Base-by-base conservation (phyloP, 2,329 filamentous ascomycete genomes). In the Aspergillus ustus region DNA sequence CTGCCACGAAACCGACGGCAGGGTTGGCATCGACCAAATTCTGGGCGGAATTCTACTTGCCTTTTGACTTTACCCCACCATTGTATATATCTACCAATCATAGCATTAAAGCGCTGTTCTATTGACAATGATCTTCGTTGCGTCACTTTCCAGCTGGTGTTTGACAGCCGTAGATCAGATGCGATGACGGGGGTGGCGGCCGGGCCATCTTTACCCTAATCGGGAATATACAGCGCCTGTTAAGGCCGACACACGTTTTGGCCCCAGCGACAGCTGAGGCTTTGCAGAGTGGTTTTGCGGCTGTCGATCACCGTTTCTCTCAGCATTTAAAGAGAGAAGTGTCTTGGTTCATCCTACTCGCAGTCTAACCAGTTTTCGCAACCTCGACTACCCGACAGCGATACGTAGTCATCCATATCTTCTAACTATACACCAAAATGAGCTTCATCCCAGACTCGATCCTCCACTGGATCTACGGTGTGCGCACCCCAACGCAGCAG, bases 381-480 rank as follows among this genome's bases (percentile, higher is more conserved):
- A 22, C 46, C 22, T 50, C 17, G n/a, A n/a, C n/a, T n/a, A n/a
- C n/a, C n/a, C n/a, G n/a, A n/a, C n/a, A n/a, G n/a, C n/a, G n/a
- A n/a, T n/a, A n/a, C n/a, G n/a, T n/a, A n/a, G n/a, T n/a, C n/a
- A n/a, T n/a, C n/a, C n/a, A n/a, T n/a, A n/a, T n/a, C n/a, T n/a
- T n/a, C n/a, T n/a, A 22, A 7, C 7, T 3, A 55, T n/a, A 29
- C 8, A 20, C 7, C 52, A 54, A 44, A 51, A 63, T 63, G 57
- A 52, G 46, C 13, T 5, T 28, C 6, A 11, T 54, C 8, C 48
- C 25, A 9, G 37, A 53, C 31, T 25, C 25, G 13, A 6, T 65
- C 53, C 53, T 56, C 5, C 53, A 56, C 19, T 13, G 25, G 9
- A 22, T 57, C 17, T 62, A 65, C 57, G 19, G 40, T 11, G 46